These are phyloP conservation scores for Candida succiphila DNA, from an alignment of 805 yeast genomes.

Conservation along the genomic window DNA sequence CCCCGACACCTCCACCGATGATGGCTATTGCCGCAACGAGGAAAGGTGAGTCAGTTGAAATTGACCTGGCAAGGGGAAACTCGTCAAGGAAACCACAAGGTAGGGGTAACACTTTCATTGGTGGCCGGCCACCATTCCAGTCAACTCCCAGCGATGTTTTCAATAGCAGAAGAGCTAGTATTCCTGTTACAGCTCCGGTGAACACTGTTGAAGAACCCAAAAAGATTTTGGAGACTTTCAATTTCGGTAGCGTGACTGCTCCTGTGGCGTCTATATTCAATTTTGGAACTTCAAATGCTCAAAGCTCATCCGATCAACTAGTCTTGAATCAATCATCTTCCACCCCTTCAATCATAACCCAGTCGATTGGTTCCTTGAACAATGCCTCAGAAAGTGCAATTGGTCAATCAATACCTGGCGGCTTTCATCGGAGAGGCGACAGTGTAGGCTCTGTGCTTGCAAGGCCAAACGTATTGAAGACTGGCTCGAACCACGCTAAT, in stretches of 20 bases:
- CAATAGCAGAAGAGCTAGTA: neutral
- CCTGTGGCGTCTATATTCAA: conserved; percentile 21
- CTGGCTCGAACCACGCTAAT: neutral
- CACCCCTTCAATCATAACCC: neutral
- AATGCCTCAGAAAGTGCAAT: neutral
- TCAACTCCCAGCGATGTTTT: neutral
- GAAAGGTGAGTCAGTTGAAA: conserved; percentile 71
- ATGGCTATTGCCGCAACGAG: conserved; percentile 80
- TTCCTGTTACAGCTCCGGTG: too few relatives aligned
- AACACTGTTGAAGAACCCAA: conserved; percentile 4
- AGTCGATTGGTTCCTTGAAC: neutral
- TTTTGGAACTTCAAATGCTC: conserved; percentile 9
- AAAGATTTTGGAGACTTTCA: conserved; percentile 10
- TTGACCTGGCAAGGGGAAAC: conserved; percentile 31
- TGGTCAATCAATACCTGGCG: neutral
- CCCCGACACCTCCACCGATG: conserved; percentile 52
- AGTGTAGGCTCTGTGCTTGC: too few relatives aligned
- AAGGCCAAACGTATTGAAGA: neutral
- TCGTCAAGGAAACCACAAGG: conserved; percentile 15
- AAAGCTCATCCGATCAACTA: neutral
- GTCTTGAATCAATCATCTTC: neutral
- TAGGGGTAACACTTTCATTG: conserved; percentile 11
- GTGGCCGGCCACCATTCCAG: conserved; percentile 6
- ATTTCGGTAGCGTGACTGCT: conserved; percentile 17
- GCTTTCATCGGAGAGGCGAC: too few relatives aligned